A percentile compares a stretch with the other conserved stretches of the same genome.
These are phyloP conservation scores for Pulveroboletus sp. DNA, from an alignment of 768 basidiomycete species.

Conservation along the genomic window DNA sequence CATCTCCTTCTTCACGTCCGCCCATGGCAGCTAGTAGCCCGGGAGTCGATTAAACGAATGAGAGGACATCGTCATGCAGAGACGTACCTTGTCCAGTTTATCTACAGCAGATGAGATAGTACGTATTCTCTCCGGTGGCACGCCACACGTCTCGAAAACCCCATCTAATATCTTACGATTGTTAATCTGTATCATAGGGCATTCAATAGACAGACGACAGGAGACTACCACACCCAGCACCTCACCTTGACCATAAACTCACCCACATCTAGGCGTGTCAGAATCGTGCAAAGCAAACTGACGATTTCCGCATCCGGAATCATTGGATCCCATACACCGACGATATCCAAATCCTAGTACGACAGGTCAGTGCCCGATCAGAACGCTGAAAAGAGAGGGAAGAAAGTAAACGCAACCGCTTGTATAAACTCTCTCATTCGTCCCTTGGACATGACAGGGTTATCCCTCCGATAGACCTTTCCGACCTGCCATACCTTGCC, in stretches of 20 bases:
- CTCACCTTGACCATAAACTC: slow-evolving; percentile 90
- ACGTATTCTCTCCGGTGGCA: slow-evolving; percentile 83
- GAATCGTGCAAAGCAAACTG: slow-evolving; percentile 72
- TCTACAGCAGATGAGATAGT: slow-evolving; percentile 95
- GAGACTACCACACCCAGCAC: neutral
- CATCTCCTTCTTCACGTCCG: slow-evolving; percentile 94
- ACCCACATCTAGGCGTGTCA: slow-evolving; percentile 82
- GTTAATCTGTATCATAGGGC: slow-evolving; percentile 59
- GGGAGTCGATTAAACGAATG: neutral
- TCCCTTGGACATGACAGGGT: slow-evolving; percentile 96
- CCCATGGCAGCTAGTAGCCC: slow-evolving; percentile 67
- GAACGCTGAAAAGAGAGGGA: neutral
- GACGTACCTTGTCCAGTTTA: slow-evolving; percentile 88
- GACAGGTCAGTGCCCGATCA: neutral
- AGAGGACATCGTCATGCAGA: neutral
- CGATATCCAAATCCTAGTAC: slow-evolving; percentile 87
- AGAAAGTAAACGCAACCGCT: slow-evolving; percentile 57
- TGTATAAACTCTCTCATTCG: slow-evolving; percentile 99
- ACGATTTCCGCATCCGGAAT: slow-evolving; percentile 94
- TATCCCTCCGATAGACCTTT: slow-evolving; percentile 97
- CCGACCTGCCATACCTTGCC: slow-evolving; percentile 95
- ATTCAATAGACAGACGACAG: neutral
- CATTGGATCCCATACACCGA: slow-evolving; percentile 92
- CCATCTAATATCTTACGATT: slow-evolving; percentile 97
- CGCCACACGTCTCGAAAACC: slow-evolving; percentile 94